Conservation (phyloP, 768 basidiomycete species). For the Auricularia heimuer region DNA sequence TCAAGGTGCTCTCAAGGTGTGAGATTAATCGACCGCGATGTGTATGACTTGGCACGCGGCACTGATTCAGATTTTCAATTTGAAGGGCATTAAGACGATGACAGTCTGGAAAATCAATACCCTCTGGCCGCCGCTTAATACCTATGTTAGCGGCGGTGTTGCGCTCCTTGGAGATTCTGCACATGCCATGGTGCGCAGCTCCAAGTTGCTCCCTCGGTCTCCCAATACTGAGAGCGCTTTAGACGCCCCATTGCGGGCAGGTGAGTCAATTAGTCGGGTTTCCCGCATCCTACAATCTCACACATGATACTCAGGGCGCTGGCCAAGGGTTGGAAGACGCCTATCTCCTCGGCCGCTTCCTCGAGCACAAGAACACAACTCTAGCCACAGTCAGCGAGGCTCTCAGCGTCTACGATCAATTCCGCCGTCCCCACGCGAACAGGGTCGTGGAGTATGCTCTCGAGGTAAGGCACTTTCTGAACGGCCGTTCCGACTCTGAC, state of each 20-base stretch:
- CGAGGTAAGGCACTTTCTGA: neutral
- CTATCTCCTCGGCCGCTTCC: slow-evolving; percentile 16
- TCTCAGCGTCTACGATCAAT: slow-evolving; percentile 14
- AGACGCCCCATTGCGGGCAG: neutral
- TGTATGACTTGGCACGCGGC: neutral
- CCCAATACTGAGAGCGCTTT: neutral
- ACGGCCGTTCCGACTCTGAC: neutral
- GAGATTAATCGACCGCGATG: neutral
- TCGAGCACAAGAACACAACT: slow-evolving; percentile 10
- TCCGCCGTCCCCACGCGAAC: slow-evolving; percentile 13
- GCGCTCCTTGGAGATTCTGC: neutral
- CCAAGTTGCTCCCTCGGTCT: neutral
- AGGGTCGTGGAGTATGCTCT: slow-evolving; percentile 3
- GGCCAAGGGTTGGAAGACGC: slow-evolving; percentile 12
- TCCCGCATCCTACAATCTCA: too few species aligned
- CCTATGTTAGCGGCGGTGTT: neutral
- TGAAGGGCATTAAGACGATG: neutral
- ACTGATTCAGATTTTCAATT: neutral
- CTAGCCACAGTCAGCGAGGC: slow-evolving; percentile 7
- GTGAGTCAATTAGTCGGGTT: neutral
- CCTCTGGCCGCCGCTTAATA: neutral
- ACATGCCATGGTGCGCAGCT: neutral
- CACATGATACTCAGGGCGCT: neutral
- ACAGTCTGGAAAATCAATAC: neutral
- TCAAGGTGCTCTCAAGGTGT: neutral